A percentile compares a stretch with the other conserved stretches of the same genome.
Evolutionary conservation across 768 basidiomycete species (phyloP).

Genomic region (Tulasnella calospora): DNA sequence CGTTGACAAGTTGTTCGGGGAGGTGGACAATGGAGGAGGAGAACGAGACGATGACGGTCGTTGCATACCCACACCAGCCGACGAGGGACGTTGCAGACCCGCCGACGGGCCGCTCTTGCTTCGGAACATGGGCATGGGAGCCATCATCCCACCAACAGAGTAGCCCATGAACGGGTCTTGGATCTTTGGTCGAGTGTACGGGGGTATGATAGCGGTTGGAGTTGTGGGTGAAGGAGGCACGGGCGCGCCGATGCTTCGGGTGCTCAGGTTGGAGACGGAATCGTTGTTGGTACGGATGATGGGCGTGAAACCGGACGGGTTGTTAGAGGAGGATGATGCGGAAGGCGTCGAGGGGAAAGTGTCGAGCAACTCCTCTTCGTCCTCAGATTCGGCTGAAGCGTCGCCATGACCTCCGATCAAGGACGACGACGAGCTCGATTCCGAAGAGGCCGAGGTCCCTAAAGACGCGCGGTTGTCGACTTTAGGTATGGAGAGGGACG

Average conservation of each 20-base stretch:
- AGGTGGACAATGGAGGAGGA: not conserved
- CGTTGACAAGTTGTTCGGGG: not conserved
- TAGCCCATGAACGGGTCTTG: constrained; percentile 4
- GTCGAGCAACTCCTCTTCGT: constrained; percentile 22
- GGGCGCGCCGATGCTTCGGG: not conserved
- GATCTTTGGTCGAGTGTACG: not conserved
- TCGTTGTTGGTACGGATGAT: constrained; percentile 6
- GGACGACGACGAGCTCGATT: constrained; percentile 21
- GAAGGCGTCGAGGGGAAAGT: constrained; percentile 20
- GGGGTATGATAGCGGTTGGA: constrained; percentile 2
- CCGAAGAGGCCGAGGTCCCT: constrained; percentile 1
- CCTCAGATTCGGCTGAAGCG: constrained; percentile 10
- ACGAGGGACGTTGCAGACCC: not conserved
- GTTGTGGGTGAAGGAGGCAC: not conserved
- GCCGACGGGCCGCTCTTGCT: not conserved
- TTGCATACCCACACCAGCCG: not conserved
- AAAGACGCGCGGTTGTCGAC: constrained; percentile 5
- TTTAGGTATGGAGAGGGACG: not conserved
- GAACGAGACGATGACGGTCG: not conserved
- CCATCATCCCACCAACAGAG: constrained; percentile 21
- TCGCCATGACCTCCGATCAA: constrained; percentile 17
- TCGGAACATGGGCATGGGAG: constrained; percentile 8
- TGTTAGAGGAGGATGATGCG: not conserved
- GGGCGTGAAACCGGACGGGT: constrained; percentile 8
- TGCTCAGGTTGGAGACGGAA: not conserved